Percentiles rank a stretch among this genome's conserved stretches.
Conservation (phyloP, 305 asterid genomes). For the Rubia tinctorum region DNA sequence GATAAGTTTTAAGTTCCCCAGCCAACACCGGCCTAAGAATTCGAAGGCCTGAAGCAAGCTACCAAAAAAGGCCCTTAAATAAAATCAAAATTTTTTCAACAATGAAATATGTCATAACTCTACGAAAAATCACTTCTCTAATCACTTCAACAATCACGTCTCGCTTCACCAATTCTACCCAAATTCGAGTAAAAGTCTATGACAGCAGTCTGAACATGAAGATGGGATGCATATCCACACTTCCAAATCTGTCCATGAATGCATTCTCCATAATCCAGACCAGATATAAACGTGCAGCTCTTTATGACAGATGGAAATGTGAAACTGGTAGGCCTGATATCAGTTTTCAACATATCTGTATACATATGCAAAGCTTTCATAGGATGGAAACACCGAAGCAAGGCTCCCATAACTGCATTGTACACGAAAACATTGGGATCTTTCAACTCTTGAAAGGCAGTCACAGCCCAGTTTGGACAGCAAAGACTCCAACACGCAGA, state of each 20-base stretch:
- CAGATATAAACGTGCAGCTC: conserved; percentile 2
- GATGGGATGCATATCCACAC: conserved; percentile 8
- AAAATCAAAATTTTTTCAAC: too few relatives aligned
- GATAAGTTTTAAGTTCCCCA: neutral
- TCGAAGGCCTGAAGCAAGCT: too few relatives aligned
- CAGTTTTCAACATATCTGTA: conserved; percentile 1
- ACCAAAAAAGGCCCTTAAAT: too few relatives aligned
- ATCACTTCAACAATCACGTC: too few relatives aligned
- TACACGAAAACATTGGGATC: conserved; percentile 2
- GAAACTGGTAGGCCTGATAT: conserved; percentile 8
- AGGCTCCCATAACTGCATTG: conserved; percentile 1
- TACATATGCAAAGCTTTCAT: neutral
- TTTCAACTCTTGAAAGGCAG: conserved; percentile 5
- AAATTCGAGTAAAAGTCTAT: conserved; percentile 6
- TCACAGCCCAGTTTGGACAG: conserved; percentile 2
- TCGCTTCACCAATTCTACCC: conserved; percentile 2
- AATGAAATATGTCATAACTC: too few relatives aligned
- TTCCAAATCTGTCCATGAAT: conserved; percentile 9
- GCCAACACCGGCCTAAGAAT: too few relatives aligned
- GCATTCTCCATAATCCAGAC: neutral
- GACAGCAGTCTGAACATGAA: conserved; percentile 9
- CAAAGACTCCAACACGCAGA: conserved; percentile 1
- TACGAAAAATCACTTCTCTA: too few relatives aligned
- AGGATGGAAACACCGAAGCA: neutral
- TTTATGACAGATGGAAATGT: conserved; percentile 4